phyloP scores from a whole-genome alignment of 805 yeast species.

The Torulaspora quercuum region DNA sequence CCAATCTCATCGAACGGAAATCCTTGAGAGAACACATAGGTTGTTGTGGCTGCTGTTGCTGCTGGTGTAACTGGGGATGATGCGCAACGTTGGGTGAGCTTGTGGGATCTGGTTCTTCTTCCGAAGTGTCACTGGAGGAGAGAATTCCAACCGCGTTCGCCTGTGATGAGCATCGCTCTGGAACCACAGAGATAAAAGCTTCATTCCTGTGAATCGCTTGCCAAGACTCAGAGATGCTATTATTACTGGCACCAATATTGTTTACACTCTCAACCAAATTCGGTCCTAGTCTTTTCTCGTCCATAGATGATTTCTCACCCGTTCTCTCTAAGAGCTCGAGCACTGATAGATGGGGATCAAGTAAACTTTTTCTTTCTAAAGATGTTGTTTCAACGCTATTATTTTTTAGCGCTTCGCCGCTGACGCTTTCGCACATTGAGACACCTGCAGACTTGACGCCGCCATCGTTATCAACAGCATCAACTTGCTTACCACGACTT shows the following conservation, averaged over 20 bases:
- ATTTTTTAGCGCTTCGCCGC: constrained; percentile 3
- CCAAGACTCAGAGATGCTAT: constrained; percentile 34
- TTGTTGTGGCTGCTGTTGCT: constrained; percentile 8
- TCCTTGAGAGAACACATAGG: constrained; percentile 8
- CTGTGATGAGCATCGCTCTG: constrained; percentile 22
- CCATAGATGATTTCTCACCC: constrained; percentile 4
- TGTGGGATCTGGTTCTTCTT: constrained; percentile 27
- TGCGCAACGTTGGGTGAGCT: constrained; percentile 15
- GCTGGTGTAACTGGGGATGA: constrained; percentile 7
- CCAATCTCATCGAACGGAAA: constrained; percentile 8
- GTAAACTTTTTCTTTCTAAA: constrained; percentile 18
- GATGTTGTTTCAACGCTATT: constrained; percentile 4
- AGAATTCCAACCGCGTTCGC: constrained; percentile 22
- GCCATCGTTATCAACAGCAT: too few species aligned
- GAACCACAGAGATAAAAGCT: constrained; percentile 10
- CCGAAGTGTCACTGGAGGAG: constrained; percentile 35
- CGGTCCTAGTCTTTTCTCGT: constrained; percentile 1
- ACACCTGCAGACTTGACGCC: constrained; percentile 1
- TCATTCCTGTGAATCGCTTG: constrained; percentile 26
- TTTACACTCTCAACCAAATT: neutral
- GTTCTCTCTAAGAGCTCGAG: constrained; percentile 25
- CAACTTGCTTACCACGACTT: too few species aligned
- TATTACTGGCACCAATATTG: constrained; percentile 3
- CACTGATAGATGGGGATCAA: constrained; percentile 35
- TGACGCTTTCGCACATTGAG: neutral